Evolutionary conservation across 129 eudicot species (phyloP), one percentile per base, ranked within the genome.

Genomic region (Erigeron canadensis): DNA sequence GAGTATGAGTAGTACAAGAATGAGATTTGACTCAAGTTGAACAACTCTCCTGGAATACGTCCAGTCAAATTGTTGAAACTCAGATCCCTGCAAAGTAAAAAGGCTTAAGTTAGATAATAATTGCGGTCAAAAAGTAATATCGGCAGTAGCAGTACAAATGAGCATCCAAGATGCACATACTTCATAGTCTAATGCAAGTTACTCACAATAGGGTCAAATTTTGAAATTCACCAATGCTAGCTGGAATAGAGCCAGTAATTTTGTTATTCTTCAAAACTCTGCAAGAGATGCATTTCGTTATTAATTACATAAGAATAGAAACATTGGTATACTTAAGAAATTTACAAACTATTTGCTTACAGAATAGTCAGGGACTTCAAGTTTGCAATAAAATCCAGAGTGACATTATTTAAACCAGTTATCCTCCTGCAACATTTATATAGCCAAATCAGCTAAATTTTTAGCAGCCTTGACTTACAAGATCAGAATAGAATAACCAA

Each of bases 51-150:
- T 57, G 97, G 97, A 72, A 91, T 86, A 58, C 11, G 63, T 43
- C 97, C 97, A 65, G 65, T 63, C 66, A 91, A 76, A 73, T 70
- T 86, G 84, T 88, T 91, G 86, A 91, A 91, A 83, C 97, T 91
- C 70, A 91, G 77, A 79, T 90, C 97, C 84, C 97, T 90, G 83
- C 59, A 53, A 80, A 74, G 21, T 63, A 61, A 48, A 23, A 41
- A 76, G 2, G 34, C 38, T 47, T 11, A 74, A 10, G 61, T 55
- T 62, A 54, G 8, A 53, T 3, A 51, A 0, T 2, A 16, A 21
- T 0, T 48, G 55, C 12, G 18, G 55, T 17, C 8, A 4, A 13
- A 10, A 12, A 4, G 6, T 48, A 48, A 4, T 4, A 48, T 17
- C 1, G 53, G 53, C 12, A 54, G 0, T 54, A n/a, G 5, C 61